A percentile compares a stretch with the other conserved stretches of the same genome.
Evolutionary conservation across 2,329 filamentous ascomycete genomes (phyloP).

Genomic region (Xenoacremonium recifei): DNA sequence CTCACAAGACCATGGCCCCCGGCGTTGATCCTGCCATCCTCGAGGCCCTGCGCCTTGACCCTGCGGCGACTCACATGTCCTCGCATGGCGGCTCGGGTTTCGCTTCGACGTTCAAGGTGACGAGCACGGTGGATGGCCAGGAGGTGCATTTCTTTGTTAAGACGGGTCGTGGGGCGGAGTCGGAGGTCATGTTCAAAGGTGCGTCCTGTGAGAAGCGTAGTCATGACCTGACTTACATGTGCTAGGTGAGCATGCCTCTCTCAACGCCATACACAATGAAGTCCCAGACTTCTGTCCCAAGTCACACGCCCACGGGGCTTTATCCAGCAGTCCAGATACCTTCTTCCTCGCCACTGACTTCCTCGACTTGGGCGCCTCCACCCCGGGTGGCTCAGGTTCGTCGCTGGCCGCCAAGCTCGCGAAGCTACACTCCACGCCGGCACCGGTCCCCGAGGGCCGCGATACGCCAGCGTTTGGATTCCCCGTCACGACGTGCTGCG

Average conservation of each 20-base stretch:
- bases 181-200: conserved; percentile 71
- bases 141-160: conserved; percentile 69
- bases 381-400: conserved; percentile 43
- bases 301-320: conserved; percentile 69
- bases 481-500: conserved; percentile 81
- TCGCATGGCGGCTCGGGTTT: conserved; percentile 67
- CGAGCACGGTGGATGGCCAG: conserved; percentile 44
- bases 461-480: conserved; percentile 74
- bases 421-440: conserved; percentile 72
- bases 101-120: conserved; percentile 62
- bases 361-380: conserved; percentile 58
- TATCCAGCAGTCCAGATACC: conserved; percentile 48
- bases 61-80: conserved; percentile 51
- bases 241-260: conserved; percentile 76
- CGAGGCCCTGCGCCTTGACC: conserved; percentile 58
- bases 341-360: conserved; percentile 76
- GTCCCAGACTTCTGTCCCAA: conserved; percentile 76
- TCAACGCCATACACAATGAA: conserved; percentile 73
- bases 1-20: conserved; percentile 34
- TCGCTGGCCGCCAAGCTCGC: conserved; percentile 76
- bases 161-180: conserved; percentile 57
- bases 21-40: conserved; percentile 63
- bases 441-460: conserved; percentile 61
- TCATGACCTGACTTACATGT: not conserved
- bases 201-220: conserved; percentile 5